Evolutionary conservation across 192 early-diverging fungal genomes (phyloP).

Genomic region (Podila clonocystis): DNA sequence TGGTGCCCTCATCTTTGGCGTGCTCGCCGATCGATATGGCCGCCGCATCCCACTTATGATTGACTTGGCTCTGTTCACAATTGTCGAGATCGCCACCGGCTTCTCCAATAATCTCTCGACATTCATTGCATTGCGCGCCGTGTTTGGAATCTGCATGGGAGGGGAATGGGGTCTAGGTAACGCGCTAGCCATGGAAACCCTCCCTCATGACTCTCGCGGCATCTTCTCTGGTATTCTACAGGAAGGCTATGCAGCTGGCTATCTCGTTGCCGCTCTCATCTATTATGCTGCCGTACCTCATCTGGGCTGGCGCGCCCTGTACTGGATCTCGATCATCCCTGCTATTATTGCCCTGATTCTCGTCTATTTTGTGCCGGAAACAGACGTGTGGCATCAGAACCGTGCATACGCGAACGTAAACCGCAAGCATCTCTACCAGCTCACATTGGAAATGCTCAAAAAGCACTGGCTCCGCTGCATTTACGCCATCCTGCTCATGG

Average conservation of each 20-base stretch:
- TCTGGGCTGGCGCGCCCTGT: slow-evolving; percentile 76
- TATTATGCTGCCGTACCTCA: slow-evolving; percentile 64
- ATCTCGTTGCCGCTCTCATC: slow-evolving; percentile 69
- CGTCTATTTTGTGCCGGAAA: slow-evolving; percentile 72
- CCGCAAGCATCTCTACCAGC: slow-evolving; percentile 17
- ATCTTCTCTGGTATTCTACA: slow-evolving; percentile 82
- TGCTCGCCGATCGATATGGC: slow-evolving; percentile 72
- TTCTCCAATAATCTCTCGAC: slow-evolving; percentile 68
- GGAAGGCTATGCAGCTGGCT: slow-evolving; percentile 76
- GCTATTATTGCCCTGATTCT: slow-evolving; percentile 68
- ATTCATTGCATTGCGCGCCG: slow-evolving; percentile 68
- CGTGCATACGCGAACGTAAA: slow-evolving; percentile 41
- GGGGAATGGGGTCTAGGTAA: slow-evolving; percentile 80
- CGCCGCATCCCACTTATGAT: slow-evolving; percentile 75
- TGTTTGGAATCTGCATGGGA: slow-evolving; percentile 79
- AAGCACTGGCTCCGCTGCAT: slow-evolving; percentile 64
- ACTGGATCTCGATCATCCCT: slow-evolving; percentile 70
- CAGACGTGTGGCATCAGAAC: slow-evolving; percentile 58
- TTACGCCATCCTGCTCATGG: slow-evolving; percentile 68
- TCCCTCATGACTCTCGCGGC: slow-evolving; percentile 74
- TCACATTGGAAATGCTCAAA: slow-evolving; percentile 34
- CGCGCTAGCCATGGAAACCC: slow-evolving; percentile 75
- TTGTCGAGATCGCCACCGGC: slow-evolving; percentile 71
- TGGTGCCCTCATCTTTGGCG: slow-evolving; percentile 78
- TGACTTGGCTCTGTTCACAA: slow-evolving; percentile 69